These are phyloP conservation scores for Citrullus mucosospermus DNA, from an alignment of 306 rosid species.

Conservation along the genomic window DNA sequence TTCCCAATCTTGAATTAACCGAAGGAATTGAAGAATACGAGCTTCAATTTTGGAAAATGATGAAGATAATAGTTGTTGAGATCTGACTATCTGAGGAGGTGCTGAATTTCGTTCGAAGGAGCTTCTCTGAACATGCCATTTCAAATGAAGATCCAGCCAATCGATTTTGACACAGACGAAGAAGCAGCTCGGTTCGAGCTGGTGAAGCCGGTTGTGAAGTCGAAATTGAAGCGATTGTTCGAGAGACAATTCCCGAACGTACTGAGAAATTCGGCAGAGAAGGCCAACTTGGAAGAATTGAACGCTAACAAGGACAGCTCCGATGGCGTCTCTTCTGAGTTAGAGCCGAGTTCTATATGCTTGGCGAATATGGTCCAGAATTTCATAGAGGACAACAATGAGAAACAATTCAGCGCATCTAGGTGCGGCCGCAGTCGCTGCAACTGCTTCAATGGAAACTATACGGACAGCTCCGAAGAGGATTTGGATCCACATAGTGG, in stretches of 20 bases:
- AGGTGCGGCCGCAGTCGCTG: conserved; percentile 49
- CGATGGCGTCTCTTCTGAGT: conserved; percentile 17
- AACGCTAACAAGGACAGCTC: conserved; percentile 25
- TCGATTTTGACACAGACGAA: conserved; percentile 33
- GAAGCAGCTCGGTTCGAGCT: conserved; percentile 29
- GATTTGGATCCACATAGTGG: conserved; percentile 29
- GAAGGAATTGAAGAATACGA: conserved; percentile 17
- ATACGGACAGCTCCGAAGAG: conserved; percentile 42
- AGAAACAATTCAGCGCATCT: conserved; percentile 27
- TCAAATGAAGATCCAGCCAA: conserved; percentile 73
- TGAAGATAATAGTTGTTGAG: conserved; percentile 11
- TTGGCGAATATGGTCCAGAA: conserved; percentile 73
- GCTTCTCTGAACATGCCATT: conserved; percentile 33
- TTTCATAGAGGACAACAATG: conserved; percentile 69
- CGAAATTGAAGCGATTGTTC: conserved; percentile 59
- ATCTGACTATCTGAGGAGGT: neutral
- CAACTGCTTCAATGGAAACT: conserved; percentile 55
- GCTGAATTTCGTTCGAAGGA: neutral
- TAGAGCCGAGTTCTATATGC: conserved; percentile 70
- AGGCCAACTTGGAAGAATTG: conserved; percentile 23
- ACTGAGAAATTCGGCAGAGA: conserved; percentile 32
- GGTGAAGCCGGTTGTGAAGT: conserved; percentile 56
- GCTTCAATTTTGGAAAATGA: conserved; percentile 19
- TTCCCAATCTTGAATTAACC: conserved; percentile 24
- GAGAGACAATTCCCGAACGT: conserved; percentile 65